Conservation (phyloP, 1,284 basidiomycete species). For the Moesziomyces sp. region DNA sequence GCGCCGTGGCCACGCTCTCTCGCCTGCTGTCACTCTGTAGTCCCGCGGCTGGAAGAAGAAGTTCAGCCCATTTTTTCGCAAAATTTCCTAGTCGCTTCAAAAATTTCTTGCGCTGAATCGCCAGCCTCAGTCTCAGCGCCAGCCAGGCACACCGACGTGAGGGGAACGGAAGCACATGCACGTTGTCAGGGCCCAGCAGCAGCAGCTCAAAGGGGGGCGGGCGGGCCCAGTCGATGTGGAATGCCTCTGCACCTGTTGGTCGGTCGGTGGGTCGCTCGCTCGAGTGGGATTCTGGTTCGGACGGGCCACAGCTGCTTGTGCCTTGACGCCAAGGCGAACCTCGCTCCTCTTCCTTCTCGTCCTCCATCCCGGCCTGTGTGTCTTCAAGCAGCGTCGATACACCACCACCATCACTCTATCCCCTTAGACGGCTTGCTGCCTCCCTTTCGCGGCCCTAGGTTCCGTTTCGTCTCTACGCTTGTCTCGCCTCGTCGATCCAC, state of each 20-base stretch:
- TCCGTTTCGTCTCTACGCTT: neutral
- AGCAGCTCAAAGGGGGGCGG: too few relatives aligned
- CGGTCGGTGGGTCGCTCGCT: too few relatives aligned
- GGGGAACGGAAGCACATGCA: neutral
- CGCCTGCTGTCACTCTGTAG: too few relatives aligned
- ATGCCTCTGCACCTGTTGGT: too few relatives aligned
- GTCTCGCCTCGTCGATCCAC: neutral
- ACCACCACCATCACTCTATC: neutral
- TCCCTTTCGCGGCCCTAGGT: neutral
- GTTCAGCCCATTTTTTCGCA: slow-evolving; percentile 8
- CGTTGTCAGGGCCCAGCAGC: neutral
- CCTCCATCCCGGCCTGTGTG: neutral
- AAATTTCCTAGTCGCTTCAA: slow-evolving; percentile 11
- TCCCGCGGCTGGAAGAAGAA: slow-evolving; percentile 5
- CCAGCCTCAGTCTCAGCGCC: neutral
- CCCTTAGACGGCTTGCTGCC: neutral
- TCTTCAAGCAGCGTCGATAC: neutral
- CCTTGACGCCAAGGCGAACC: neutral
- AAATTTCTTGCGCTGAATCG: slow-evolving; percentile 6
- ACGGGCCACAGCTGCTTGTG: neutral
- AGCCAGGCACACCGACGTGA: too few relatives aligned
- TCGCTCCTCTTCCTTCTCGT: neutral
- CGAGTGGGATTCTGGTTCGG: too few relatives aligned
- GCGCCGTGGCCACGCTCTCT: neutral
- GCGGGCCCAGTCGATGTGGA: too few relatives aligned